Conservation (phyloP, 2,329 filamentous ascomycete species). For the Neurospora sp. region DNA sequence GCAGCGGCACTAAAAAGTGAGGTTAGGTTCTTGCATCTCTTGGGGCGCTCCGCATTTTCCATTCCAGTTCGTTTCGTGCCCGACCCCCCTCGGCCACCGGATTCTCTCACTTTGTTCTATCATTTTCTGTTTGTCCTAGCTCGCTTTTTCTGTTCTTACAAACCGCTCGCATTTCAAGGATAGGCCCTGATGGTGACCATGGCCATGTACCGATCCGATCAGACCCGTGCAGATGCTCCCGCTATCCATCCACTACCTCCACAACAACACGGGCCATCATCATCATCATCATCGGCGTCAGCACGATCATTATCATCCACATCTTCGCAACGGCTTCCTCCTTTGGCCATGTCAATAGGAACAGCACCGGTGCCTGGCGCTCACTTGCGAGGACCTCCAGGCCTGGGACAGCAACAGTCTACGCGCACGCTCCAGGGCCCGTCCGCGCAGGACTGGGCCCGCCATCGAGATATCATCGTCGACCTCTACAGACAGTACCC, state of each 20-base stretch:
- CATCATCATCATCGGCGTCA: neutral
- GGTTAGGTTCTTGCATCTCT: neutral
- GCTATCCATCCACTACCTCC: slow-evolving; percentile 2
- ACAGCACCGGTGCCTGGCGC: neutral
- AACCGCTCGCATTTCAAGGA: neutral
- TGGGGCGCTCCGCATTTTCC: neutral
- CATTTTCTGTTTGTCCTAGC: neutral
- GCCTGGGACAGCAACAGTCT: slow-evolving; percentile 9
- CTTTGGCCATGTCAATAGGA: neutral
- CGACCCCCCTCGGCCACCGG: neutral
- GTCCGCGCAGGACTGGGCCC: slow-evolving; percentile 17
- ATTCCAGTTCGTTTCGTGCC: neutral
- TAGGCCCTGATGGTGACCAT: neutral
- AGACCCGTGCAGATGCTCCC: slow-evolving; percentile 20
- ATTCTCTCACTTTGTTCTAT: neutral
- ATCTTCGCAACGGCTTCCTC: neutral
- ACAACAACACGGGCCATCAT: neutral
- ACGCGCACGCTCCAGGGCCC: slow-evolving; percentile 18
- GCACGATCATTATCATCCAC: neutral
- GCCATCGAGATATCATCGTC: slow-evolving; percentile 17
- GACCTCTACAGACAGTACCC: slow-evolving; percentile 17
- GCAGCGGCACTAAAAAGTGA: neutral
- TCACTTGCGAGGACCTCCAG: neutral
- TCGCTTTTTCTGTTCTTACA: neutral
- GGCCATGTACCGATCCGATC: slow-evolving; percentile 9